phyloP scores from a whole-genome alignment of 2,329 filamentous ascomycete genomes.

The Fusarium sp. region DNA sequence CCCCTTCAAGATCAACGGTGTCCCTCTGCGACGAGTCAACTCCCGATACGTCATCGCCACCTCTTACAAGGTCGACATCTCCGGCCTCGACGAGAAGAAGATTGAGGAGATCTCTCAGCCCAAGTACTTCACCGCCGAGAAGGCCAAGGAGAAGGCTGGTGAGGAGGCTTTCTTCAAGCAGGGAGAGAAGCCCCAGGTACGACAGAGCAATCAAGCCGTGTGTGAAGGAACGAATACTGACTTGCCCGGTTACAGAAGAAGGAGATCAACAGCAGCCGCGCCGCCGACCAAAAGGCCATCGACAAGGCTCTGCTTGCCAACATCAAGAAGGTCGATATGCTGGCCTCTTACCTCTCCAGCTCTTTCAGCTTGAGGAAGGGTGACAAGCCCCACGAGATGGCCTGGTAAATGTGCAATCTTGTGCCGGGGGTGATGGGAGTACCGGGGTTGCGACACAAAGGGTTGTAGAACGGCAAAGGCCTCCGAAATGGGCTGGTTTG shows the following conservation, averaged over 20 bases:
- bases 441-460: constrained; percentile 52
- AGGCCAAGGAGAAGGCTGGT: constrained; percentile 92
- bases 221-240: constrained; percentile 42
- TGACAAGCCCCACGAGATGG: constrained; percentile 99
- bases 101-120: constrained; percentile 79
- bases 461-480: constrained; percentile 63
- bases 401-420: constrained; percentile 79
- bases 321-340: constrained; percentile 98
- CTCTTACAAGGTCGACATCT: constrained; percentile 85
- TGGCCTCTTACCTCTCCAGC: constrained; percentile 92
- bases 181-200: constrained; percentile 96
- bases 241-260: constrained; percentile 80
- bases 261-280: constrained; percentile 90
- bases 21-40: constrained; percentile 95
- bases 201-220: constrained; percentile 50
- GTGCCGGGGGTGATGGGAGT: constrained; percentile 48
- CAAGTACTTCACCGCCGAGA: constrained; percentile 98
- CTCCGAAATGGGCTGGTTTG: constrained; percentile 68
- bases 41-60: constrained; percentile 94
- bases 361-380: constrained; percentile 99
- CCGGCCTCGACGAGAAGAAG: constrained; percentile 91
- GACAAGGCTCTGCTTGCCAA: constrained; percentile 95
- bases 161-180: constrained; percentile 99
- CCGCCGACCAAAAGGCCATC: constrained; percentile 97
- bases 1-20: constrained; percentile 99